These are phyloP conservation scores for Gossypium mustelinum DNA, from an alignment of 345 rosid genomes.

Conservation along the genomic window DNA sequence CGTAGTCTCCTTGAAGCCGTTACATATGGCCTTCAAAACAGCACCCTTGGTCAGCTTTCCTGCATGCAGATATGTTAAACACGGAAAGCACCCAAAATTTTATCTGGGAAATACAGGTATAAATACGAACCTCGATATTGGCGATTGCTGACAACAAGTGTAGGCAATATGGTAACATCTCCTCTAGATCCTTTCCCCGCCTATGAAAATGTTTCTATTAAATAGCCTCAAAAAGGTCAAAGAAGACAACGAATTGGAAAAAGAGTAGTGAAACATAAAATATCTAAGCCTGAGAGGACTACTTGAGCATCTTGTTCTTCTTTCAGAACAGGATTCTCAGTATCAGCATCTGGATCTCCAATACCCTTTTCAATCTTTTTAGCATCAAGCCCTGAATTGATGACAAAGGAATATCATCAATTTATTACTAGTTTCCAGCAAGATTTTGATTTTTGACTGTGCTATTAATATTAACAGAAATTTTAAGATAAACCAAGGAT, in stretches of 20 bases:
- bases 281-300: background rate
- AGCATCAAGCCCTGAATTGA: slow-evolving; percentile 59
- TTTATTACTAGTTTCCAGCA: slow-evolving; percentile 23
- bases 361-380: slow-evolving; percentile 80
- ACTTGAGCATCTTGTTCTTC: slow-evolving; percentile 98
- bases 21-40: slow-evolving; percentile 82
- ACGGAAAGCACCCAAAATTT: slow-evolving; percentile 2
- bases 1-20: slow-evolving; percentile 97
- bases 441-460: background rate
- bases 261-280: background rate
- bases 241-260: background rate
- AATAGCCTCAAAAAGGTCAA: slow-evolving; percentile 3
- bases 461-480: background rate
- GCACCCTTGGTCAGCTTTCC: slow-evolving; percentile 93
- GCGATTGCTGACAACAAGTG: slow-evolving; percentile 87
- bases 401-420: slow-evolving; percentile 13
- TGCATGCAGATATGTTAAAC: slow-evolving; percentile 30
- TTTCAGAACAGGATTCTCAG: slow-evolving; percentile 74
- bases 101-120: slow-evolving; percentile 8
- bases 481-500: background rate
- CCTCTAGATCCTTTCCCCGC: slow-evolving; percentile 98
- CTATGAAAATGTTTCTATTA: slow-evolving; percentile 36
- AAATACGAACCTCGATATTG: slow-evolving; percentile 79
- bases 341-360: slow-evolving; percentile 77
- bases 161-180: slow-evolving; percentile 97